Conservation (phyloP, 768 basidiomycete species). For the Gloeophyllum trabeum region DNA sequence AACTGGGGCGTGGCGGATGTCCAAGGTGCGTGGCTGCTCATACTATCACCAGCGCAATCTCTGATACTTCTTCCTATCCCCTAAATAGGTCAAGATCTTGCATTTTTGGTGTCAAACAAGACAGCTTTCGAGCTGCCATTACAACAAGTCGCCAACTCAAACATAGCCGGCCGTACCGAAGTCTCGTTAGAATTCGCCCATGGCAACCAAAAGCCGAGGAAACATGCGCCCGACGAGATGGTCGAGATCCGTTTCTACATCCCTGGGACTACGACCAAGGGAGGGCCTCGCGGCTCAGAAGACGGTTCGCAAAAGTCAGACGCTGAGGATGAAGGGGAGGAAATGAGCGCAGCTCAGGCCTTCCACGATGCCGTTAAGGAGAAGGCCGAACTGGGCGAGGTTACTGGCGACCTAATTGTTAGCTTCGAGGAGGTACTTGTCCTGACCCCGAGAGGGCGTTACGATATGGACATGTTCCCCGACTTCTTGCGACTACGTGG, state of each 20-base stretch:
- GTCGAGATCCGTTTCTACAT: conserved; percentile 96
- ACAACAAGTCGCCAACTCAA: conserved; percentile 84
- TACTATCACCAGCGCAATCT: not conserved
- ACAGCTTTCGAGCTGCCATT: conserved; percentile 87
- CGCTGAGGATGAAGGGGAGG: conserved; percentile 62
- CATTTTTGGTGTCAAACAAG: conserved; percentile 82
- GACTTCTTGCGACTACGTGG: conserved; percentile 93
- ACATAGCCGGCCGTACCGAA: conserved; percentile 94
- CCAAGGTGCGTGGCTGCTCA: conserved; percentile 46
- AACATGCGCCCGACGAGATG: conserved; percentile 63
- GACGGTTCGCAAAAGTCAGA: conserved; percentile 67
- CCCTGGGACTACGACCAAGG: conserved; percentile 64
- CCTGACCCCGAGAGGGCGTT: conserved; percentile 90
- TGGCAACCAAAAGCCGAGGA: conserved; percentile 32
- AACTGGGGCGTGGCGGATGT: conserved; percentile 97
- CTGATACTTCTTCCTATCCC: not conserved
- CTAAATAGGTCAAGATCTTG: conserved; percentile 78
- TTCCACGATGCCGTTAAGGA: conserved; percentile 97
- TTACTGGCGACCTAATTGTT: conserved; percentile 83
- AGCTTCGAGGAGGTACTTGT: conserved; percentile 94
- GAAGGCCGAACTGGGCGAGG: conserved; percentile 88
- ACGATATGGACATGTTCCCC: conserved; percentile 96
- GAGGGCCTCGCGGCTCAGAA: conserved; percentile 47
- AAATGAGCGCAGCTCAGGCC: conserved; percentile 85
- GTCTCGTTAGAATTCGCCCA: conserved; percentile 93